A percentile compares a stretch with the other conserved stretches of the same genome.
Evolutionary conservation across 176 grass and related monocot species (phyloP).

Genomic region (Phragmites australis): DNA sequence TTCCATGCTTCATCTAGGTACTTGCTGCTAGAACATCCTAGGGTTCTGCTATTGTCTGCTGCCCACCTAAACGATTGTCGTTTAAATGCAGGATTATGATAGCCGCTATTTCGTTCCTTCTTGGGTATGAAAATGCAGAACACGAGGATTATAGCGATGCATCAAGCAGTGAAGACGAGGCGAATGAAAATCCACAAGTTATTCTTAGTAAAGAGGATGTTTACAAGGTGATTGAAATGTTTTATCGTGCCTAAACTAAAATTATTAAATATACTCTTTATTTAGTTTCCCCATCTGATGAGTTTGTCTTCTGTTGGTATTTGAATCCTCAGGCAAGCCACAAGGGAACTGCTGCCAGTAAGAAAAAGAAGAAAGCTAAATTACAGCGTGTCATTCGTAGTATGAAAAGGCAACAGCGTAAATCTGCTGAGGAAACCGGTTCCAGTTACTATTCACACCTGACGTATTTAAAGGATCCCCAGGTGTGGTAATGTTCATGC

Average conservation of each 20-base stretch:
- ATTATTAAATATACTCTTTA: background rate
- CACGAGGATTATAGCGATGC: slow-evolving; percentile 73
- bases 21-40: slow-evolving; percentile 8
- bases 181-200: slow-evolving; percentile 58
- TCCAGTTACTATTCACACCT: slow-evolving; percentile 90
- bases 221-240: slow-evolving; percentile 71
- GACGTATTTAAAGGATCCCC: slow-evolving; percentile 84
- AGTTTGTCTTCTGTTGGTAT: slow-evolving; percentile 26
- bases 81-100: slow-evolving; percentile 73
- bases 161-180: slow-evolving; percentile 82
- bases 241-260: background rate
- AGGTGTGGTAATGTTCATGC: slow-evolving; percentile 53
- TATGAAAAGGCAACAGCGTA: slow-evolving; percentile 90
- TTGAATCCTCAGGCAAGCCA: slow-evolving; percentile 64
- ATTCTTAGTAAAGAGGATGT: slow-evolving; percentile 83
- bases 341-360: slow-evolving; percentile 83
- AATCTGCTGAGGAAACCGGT: slow-evolving; percentile 55
- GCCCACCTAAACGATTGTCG: slow-evolving; percentile 26
- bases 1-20: slow-evolving; percentile 90
- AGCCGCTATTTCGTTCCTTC: slow-evolving; percentile 85
- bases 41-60: background rate
- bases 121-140: slow-evolving; percentile 84
- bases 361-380: slow-evolving; percentile 99
- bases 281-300: slow-evolving; percentile 24
- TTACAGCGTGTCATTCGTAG: slow-evolving; percentile 80